Percentiles rank a stretch among this genome's conserved stretches.
These are phyloP conservation scores for Acanthamoeba divionensis DNA, from an alignment of 208 protist genomes.

Conservation along the genomic window DNA sequence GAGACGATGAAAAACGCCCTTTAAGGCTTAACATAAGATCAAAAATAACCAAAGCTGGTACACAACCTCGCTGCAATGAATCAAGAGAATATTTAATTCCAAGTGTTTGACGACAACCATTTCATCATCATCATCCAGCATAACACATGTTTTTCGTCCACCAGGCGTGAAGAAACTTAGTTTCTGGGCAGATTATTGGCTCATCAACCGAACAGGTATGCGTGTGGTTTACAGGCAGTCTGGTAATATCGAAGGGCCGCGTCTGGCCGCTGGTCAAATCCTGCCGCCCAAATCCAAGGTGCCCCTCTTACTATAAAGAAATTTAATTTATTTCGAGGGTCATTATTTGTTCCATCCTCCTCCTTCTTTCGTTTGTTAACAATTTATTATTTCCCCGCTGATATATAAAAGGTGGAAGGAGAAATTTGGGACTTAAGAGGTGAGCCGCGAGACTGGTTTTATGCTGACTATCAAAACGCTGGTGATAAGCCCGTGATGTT, in stretches of 20 bases:
- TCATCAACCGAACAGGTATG: slow-evolving; percentile 54
- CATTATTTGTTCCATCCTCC: no score
- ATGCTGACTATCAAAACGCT: not conserved
- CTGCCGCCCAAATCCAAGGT: no score
- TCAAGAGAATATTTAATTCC: not conserved
- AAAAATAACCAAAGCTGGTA: not conserved
- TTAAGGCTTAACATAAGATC: not conserved
- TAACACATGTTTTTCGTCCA: not conserved
- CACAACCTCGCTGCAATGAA: not conserved
- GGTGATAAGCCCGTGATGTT: not conserved
- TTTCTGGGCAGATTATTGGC: slow-evolving; percentile 40
- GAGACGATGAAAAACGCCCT: not conserved
- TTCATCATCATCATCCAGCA: not conserved
- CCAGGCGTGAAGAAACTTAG: slow-evolving; percentile 18
- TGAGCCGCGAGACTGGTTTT: slow-evolving; percentile 45
- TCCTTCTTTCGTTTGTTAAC: no score
- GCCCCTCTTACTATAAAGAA: no score
- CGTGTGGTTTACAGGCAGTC: slow-evolving; percentile 23
- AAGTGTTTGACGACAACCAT: not conserved
- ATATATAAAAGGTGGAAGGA: no score
- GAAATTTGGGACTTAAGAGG: not conserved
- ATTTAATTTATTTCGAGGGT: no score
- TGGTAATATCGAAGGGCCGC: not conserved
- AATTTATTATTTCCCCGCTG: no score
- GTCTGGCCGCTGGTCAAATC: not conserved